Evolutionary conservation across 2,329 filamentous ascomycete genomes (phyloP), one percentile per base, ranked within the genome.

Genomic region (Claviceps sp.): DNA sequence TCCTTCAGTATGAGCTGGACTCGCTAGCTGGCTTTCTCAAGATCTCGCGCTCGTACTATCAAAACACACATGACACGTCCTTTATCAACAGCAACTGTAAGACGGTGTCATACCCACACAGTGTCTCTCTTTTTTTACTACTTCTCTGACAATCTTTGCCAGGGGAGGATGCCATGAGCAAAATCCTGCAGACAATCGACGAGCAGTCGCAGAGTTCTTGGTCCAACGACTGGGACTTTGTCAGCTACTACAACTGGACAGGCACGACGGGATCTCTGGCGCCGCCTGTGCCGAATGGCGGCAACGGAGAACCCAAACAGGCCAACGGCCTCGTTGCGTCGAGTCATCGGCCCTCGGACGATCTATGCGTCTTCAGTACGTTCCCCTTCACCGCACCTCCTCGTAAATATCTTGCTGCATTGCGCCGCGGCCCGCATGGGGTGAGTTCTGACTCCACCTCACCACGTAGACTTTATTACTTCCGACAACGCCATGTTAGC

Each of bases 11-110:
- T 67, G 89, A 95, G 68, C 79, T 95, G 40, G 89, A 95, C 70
- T 91, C 87, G 7, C 77, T 95, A 2, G 89, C 89, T 0, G 82
- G 87, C 44, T 95, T 95, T 66, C 75, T 95, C n/a, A 81, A 86
- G 43, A 75, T 95, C 4, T 82, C 81, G 2, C 84, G 87, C 48
- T 82, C 90, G 54, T 95, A 93, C 68, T 77, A 87, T 65, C 74
- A 78, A 26, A 75, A 79, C 55, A 90, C 87, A 0, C 76, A 76
- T 0, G 87, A 87, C 20, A 77, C 75, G 2, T 78, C 77, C 53
- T 85, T 85, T 46, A 90, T 89, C 40, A 62, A 63, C 49, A 58
- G 59, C 22, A 61, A 61, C 48, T 63, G 61, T 62, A 53, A 30
- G 60, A 30, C 2, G 2, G 3, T 30, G 8, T 30, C 26, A 30